Conservation (phyloP, 805 yeast genomes). For the Candida lessepsii region DNA sequence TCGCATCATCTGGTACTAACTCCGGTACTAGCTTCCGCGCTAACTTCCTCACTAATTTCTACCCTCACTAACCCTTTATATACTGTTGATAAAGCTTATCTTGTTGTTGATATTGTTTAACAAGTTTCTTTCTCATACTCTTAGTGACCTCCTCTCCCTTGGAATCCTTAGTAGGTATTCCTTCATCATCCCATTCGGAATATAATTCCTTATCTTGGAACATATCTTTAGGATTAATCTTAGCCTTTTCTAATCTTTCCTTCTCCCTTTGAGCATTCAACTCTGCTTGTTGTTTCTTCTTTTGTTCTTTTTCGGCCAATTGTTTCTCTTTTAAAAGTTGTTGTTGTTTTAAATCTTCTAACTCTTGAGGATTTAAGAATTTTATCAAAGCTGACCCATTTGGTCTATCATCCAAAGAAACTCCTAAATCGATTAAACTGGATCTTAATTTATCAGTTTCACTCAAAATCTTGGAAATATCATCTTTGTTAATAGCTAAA, state of each 20-base stretch:
- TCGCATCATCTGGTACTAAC: too few relatives aligned
- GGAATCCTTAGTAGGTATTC: slow-evolving; percentile 73
- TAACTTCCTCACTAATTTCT: too few relatives aligned
- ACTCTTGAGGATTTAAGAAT: slow-evolving; percentile 69
- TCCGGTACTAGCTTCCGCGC: too few relatives aligned
- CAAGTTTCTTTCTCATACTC: slow-evolving; percentile 79
- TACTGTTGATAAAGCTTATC: slow-evolving; percentile 78
- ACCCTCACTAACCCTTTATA: slow-evolving; percentile 13
- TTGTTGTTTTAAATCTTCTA: slow-evolving; percentile 57
- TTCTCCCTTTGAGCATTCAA: slow-evolving; percentile 59
- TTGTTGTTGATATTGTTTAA: slow-evolving; percentile 76
- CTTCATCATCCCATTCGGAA: slow-evolving; percentile 79
- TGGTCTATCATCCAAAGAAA: slow-evolving; percentile 84
- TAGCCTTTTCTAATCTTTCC: slow-evolving; percentile 66
- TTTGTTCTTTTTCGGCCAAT: slow-evolving; percentile 58
- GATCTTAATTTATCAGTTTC: slow-evolving; percentile 73
- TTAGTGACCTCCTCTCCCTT: slow-evolving; percentile 84
- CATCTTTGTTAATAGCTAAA: slow-evolving; percentile 63
- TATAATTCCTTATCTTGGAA: slow-evolving; percentile 59
- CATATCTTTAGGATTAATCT: slow-evolving; percentile 67
- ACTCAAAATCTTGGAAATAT: slow-evolving; percentile 51
- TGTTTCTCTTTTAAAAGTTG: slow-evolving; percentile 61
- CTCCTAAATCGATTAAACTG: slow-evolving; percentile 71
- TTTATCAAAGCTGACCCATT: slow-evolving; percentile 82
- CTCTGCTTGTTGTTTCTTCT: slow-evolving; percentile 50